Evolutionary conservation across 805 yeast species (phyloP).

Genomic region (Pichia occidentalis): DNA sequence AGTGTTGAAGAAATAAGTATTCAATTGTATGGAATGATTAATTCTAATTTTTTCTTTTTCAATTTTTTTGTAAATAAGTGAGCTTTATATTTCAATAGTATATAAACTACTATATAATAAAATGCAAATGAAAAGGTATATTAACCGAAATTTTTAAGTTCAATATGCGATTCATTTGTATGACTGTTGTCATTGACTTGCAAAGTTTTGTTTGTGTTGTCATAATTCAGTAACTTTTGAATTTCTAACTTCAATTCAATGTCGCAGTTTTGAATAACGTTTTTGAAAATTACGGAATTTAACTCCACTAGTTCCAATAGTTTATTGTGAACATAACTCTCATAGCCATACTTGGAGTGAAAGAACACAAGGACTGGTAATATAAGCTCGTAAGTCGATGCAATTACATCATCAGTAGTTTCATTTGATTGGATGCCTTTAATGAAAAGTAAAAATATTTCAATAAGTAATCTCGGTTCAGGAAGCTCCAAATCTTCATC

Average conservation of each 20-base stretch:
- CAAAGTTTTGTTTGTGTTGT: constrained; percentile 15
- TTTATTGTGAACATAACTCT: constrained; percentile 39
- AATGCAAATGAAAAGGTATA: too few species aligned
- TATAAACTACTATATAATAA: too few species aligned
- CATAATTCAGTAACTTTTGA: constrained; percentile 37
- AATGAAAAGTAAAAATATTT: constrained; percentile 42
- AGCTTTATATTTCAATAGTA: too few species aligned
- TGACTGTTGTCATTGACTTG: constrained; percentile 15
- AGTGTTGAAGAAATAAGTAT: too few species aligned
- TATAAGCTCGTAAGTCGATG: constrained; percentile 26
- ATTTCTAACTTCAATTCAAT: constrained; percentile 36
- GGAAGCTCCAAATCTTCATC: constrained; percentile 13
- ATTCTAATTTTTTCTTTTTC: too few species aligned
- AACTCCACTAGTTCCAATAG: constrained; percentile 40
- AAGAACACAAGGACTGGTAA: constrained; percentile 31
- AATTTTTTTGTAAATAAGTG: too few species aligned
- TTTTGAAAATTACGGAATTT: constrained; percentile 43
- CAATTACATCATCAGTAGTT: constrained; percentile 16
- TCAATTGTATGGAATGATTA: too few species aligned
- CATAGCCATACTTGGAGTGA: constrained; percentile 22
- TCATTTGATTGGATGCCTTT: too few species aligned
- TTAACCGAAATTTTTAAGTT: constrained; percentile 43
- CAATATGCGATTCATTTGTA: constrained; percentile 35
- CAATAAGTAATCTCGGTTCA: constrained; percentile 39
- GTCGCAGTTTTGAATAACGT: constrained; percentile 34